Evolutionary conservation across 2,329 filamentous ascomycete species (phyloP).

Genomic region (Arthroderma sp.): DNA sequence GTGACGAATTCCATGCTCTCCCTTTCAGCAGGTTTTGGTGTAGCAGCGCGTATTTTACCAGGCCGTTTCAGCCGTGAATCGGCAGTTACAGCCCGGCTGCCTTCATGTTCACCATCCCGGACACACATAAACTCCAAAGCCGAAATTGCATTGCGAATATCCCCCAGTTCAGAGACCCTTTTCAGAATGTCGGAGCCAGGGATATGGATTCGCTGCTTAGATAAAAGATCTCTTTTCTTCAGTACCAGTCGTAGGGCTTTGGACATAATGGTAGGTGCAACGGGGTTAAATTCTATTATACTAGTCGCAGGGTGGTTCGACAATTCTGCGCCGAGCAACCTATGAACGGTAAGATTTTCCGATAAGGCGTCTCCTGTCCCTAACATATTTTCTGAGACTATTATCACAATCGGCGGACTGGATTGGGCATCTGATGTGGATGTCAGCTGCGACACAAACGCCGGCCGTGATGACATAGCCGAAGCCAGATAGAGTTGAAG

Average conservation of each 20-base stretch:
- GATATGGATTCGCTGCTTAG: slow-evolving; percentile 53
- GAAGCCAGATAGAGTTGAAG: slow-evolving; percentile 62
- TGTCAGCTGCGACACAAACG: slow-evolving; percentile 26
- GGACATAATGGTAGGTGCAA: slow-evolving; percentile 71
- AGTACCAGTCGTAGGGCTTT: slow-evolving; percentile 75
- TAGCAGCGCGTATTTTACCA: slow-evolving; percentile 25
- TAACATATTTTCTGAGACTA: slow-evolving; percentile 81
- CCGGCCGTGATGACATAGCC: slow-evolving; percentile 43
- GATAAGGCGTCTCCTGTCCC: slow-evolving; percentile 73
- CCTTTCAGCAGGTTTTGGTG: slow-evolving; percentile 60
- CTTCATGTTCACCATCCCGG: slow-evolving; percentile 58
- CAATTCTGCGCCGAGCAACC: slow-evolving; percentile 75
- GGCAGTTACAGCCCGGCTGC: slow-evolving; percentile 58
- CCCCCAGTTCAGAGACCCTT: slow-evolving; percentile 70
- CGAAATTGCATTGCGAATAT: slow-evolving; percentile 84
- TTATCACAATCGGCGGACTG: slow-evolving; percentile 65
- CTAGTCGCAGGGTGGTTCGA: slow-evolving; percentile 65
- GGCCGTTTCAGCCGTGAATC: slow-evolving; percentile 53
- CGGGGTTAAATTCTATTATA: slow-evolving; percentile 81
- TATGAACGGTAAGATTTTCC: slow-evolving; percentile 86
- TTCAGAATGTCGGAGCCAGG: slow-evolving; percentile 70
- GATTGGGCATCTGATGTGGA: slow-evolving; percentile 22
- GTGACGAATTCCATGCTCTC: slow-evolving; percentile 70
- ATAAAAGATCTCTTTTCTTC: slow-evolving; percentile 70
- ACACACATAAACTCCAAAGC: slow-evolving; percentile 86